Conservation (phyloP, 2,329 filamentous ascomycete genomes). For the Didymella keratinophila region DNA sequence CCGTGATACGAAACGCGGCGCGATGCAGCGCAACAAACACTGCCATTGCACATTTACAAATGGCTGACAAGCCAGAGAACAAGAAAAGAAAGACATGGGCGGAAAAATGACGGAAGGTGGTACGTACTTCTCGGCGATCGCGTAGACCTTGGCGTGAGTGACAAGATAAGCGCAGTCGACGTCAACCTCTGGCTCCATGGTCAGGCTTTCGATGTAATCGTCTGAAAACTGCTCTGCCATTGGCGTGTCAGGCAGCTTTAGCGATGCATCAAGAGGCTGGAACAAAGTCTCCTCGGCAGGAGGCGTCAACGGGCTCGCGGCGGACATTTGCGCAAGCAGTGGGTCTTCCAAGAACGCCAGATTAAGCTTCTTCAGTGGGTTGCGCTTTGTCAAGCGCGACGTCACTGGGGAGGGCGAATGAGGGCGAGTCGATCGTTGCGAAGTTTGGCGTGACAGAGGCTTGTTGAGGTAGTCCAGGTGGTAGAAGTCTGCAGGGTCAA, state of each 20-base stretch:
- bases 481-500: slow-evolving; percentile 48
- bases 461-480: slow-evolving; percentile 52
- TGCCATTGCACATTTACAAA: slow-evolving; percentile 21
- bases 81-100: slow-evolving; percentile 24
- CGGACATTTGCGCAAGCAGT: slow-evolving; percentile 45
- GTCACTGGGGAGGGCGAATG: slow-evolving; percentile 29
- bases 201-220: slow-evolving; percentile 39
- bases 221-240: slow-evolving; percentile 46
- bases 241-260: slow-evolving; percentile 43
- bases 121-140: slow-evolving; percentile 59
- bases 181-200: slow-evolving; percentile 47
- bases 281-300: slow-evolving; percentile 36
- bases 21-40: slow-evolving; percentile 25
- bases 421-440: slow-evolving; percentile 38
- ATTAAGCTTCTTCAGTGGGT: slow-evolving; percentile 40
- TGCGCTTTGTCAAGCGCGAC: slow-evolving; percentile 26
- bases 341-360: slow-evolving; percentile 49
- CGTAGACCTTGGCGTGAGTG: slow-evolving; percentile 58
- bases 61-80: slow-evolving; percentile 22
- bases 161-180: slow-evolving; percentile 54
- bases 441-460: slow-evolving; percentile 40
- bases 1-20: slow-evolving; percentile 29
- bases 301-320: slow-evolving; percentile 36
- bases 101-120: slow-evolving; percentile 22
- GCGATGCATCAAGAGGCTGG: slow-evolving; percentile 31